Percentiles rank a stretch among this genome's conserved stretches.
phyloP scores from a whole-genome alignment of 345 rosid species.

The Bruguiera gymnorhiza region DNA sequence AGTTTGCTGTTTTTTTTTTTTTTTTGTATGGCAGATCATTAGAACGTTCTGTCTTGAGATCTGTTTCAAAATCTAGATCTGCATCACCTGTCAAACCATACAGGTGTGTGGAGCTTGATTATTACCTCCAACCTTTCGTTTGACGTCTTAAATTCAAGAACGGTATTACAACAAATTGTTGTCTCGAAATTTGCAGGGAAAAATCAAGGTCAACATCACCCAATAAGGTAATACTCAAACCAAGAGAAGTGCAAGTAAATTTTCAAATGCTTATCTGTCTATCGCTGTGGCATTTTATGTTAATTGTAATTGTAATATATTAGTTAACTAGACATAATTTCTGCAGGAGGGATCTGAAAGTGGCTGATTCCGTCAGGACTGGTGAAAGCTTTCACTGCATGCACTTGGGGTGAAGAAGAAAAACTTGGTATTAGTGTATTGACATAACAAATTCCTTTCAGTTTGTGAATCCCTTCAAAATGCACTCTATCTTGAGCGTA shows the following conservation, averaged over 20 bases:
- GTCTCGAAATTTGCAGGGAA: constrained; percentile 19
- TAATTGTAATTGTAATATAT: no score
- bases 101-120: constrained; percentile 32
- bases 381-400: background rate
- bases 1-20: background rate
- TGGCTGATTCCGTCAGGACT: background rate
- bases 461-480: no score
- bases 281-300: no score
- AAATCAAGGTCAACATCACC: constrained; percentile 57
- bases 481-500: no score
- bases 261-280: no score
- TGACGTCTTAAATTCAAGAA: background rate
- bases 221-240: constrained; percentile 27
- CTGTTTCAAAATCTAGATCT: constrained; percentile 67
- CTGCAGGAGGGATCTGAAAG: constrained; percentile 4
- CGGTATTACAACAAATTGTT: background rate
- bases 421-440: no score
- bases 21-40: constrained; percentile 50
- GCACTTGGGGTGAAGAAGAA: no score
- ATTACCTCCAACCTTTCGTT: background rate
- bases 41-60: constrained; percentile 50
- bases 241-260: no score
- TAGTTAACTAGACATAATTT: no score
- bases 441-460: no score
- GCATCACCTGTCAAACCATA: constrained; percentile 59